phyloP scores from a whole-genome alignment of 2,329 filamentous ascomycete genomes.

The Exophiala xenobiotica region DNA sequence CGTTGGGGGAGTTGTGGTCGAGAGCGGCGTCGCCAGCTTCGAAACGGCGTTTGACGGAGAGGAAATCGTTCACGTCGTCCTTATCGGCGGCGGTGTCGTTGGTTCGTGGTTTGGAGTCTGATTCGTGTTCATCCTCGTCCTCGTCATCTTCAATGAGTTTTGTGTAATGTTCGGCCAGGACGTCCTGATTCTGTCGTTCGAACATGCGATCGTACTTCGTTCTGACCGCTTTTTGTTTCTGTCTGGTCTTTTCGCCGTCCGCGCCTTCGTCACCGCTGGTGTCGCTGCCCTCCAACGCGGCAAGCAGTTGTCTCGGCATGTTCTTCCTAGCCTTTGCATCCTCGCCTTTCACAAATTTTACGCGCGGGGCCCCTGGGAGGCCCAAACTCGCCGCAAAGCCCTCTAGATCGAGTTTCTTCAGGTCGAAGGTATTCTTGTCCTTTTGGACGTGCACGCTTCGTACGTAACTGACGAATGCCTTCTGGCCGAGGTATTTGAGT shows the following conservation, averaged over 20 bases:
- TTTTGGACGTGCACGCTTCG: constrained; percentile 83
- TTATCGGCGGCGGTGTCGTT: constrained; percentile 41
- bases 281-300: constrained; percentile 59
- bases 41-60: constrained; percentile 85
- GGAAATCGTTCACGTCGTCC: constrained; percentile 72
- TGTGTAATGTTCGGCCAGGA: constrained; percentile 88
- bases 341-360: constrained; percentile 89
- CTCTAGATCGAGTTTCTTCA: constrained; percentile 80
- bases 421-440: constrained; percentile 86
- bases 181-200: constrained; percentile 91
- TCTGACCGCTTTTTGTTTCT: constrained; percentile 69
- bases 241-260: constrained; percentile 47
- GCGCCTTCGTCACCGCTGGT: constrained; percentile 48
- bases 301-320: constrained; percentile 65
- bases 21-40: constrained; percentile 64
- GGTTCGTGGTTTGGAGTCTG: neutral
- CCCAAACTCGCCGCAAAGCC: constrained; percentile 82
- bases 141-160: constrained; percentile 72
- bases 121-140: constrained; percentile 36
- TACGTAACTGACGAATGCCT: constrained; percentile 89
- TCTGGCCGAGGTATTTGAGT: constrained; percentile 91
- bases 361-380: constrained; percentile 84
- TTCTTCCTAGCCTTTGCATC: constrained; percentile 87
- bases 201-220: constrained; percentile 99
- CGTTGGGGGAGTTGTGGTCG: constrained; percentile 45